phyloP scores from a whole-genome alignment of 257 asterid species.

The Solanum virginianum region DNA sequence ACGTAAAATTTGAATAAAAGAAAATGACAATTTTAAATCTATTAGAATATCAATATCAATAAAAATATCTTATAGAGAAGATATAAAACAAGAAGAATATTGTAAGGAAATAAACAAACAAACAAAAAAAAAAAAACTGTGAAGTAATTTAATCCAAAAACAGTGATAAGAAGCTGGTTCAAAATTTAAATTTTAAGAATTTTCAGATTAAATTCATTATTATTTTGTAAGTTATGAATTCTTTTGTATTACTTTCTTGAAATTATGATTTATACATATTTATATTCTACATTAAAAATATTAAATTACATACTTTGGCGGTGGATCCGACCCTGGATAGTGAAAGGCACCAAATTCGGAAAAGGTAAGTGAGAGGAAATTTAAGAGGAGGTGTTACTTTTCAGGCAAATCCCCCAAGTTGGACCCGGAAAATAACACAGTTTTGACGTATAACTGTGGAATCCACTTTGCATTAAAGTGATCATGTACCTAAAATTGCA shows the following conservation, averaged over 20 bases:
- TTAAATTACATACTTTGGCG: neutral
- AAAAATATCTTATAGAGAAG: neutral
- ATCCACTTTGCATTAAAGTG: neutral
- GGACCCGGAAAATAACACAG: slow-evolving; percentile 7
- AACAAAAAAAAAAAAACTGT: too few species aligned
- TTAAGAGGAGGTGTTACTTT: neutral
- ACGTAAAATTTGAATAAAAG: too few species aligned
- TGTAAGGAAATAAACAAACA: too few species aligned
- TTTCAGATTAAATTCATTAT: neutral
- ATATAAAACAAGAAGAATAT: too few species aligned
- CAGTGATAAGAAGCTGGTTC: too few species aligned
- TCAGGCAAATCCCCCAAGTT: neutral
- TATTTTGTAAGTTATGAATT: neutral
- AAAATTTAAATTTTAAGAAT: neutral
- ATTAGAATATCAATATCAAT: neutral
- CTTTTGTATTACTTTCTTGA: neutral
- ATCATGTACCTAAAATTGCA: neutral
- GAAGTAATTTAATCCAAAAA: too few species aligned
- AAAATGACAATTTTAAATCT: too few species aligned
- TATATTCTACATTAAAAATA: too few species aligned
- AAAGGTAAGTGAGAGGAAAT: neutral
- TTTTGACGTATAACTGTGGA: neutral
- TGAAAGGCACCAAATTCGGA: neutral
- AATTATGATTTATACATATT: too few species aligned
- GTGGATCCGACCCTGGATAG: neutral